phyloP scores from a whole-genome alignment of 176 grass and related monocot species.

The Oryza punctata region DNA sequence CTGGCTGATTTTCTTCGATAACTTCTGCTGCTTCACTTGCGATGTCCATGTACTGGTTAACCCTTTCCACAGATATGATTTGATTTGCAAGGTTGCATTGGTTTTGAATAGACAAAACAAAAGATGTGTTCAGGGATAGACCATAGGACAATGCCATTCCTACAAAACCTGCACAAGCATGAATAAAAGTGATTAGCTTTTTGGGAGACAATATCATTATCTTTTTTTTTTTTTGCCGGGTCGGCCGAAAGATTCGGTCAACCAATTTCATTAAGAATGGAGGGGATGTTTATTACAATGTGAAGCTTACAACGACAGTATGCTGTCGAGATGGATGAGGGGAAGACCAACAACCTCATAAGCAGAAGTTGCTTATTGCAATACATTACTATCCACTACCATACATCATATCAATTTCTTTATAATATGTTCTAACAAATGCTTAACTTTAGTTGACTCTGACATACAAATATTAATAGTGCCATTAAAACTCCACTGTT shows the following conservation, averaged over 20 bases:
- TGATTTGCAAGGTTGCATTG: constrained; percentile 75
- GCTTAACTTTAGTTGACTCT: background rate
- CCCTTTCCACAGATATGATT: constrained; percentile 90
- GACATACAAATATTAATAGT: background rate
- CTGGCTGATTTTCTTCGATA: constrained; percentile 59
- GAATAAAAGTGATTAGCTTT: constrained; percentile 14
- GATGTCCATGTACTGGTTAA: constrained; percentile 90
- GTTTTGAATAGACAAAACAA: constrained; percentile 83
- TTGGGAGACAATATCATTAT: background rate
- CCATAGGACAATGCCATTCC: constrained; percentile 97
- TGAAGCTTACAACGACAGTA: too few relatives aligned
- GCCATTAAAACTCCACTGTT: background rate
- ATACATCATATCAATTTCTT: background rate
- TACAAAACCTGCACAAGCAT: constrained; percentile 68
- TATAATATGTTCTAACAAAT: background rate
- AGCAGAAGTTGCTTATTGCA: too few relatives aligned
- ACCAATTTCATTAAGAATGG: too few relatives aligned
- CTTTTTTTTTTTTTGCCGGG: too few relatives aligned
- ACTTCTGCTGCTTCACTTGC: constrained; percentile 70
- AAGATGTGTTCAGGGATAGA: constrained; percentile 74
- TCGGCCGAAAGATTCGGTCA: too few relatives aligned
- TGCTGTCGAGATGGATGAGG: too few relatives aligned
- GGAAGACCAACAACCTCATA: too few relatives aligned
- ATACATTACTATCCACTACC: too few relatives aligned
- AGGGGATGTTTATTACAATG: too few relatives aligned